Base-by-base conservation (phyloP, 345 rosid species). In the Eutrema heterophyllum region DNA sequence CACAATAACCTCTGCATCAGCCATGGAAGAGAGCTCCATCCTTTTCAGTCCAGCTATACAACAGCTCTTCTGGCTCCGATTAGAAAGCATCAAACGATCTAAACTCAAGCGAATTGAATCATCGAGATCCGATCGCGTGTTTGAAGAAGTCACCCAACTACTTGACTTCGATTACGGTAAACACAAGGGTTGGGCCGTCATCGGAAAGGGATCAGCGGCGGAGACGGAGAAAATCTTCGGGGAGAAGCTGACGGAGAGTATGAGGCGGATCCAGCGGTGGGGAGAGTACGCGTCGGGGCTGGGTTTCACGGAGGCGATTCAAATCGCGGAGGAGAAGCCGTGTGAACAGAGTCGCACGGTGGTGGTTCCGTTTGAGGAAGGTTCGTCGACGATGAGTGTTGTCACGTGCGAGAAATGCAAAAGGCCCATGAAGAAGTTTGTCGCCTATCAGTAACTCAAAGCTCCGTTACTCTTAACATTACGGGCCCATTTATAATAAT, bases 61-160 rank as follows among this genome's bases (percentile, higher is more conserved):
- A 41, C 78, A 74, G 30, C 84, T 79, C 79, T 88, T 92, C 62
- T 92, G 96, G 96, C 73, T 81, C 27, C 85, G 96, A 21, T 48
- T 92, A 56, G 86, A 85, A 62, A 80, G 96, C 49, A 84, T 92
- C 77, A 81, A 84, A 68, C 80, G 82, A 72, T 90, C 93, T 1
- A 84, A 70, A 59, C 74, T 81, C 26, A 74, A 64, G 39, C 70
- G 76, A 44, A 80, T 71, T 33, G 64, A 81, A 58, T 40, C 53
- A 11, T 66, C 70, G 16, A 32, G 77, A 39, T 50, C 72, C 1
- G 87, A 86, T 79, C 86, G 80, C 33, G 75, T 86, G 12, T 79
- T 85, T 16, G 48, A 53, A 70, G 84, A 84, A 66, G 81, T 83
- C 3, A 74, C 74, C 45, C 81, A 80, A 32, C 48, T 92, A 67